Conservation (phyloP, 2,329 filamentous ascomycete species). For the Sarocladium oryzae region DNA sequence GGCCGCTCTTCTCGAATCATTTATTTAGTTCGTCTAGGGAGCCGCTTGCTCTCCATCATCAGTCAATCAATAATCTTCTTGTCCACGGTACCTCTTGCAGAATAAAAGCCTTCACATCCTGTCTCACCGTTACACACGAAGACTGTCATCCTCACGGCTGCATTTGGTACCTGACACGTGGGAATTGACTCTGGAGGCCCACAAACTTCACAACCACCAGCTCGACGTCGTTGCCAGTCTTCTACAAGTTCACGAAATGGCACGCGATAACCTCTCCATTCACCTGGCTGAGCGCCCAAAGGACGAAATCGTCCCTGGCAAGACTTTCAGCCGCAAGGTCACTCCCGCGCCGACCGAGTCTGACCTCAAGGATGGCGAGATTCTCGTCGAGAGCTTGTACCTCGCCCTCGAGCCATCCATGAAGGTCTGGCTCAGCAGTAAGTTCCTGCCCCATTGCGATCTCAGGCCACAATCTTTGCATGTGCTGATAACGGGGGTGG, state of each 20-base stretch:
- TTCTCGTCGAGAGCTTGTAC: constrained; percentile 56
- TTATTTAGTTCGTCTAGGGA: no score
- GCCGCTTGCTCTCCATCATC: no score
- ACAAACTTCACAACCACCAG: background rate
- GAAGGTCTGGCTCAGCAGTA: constrained; percentile 63
- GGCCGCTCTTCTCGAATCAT: no score
- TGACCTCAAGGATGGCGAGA: constrained; percentile 56
- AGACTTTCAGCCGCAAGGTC: constrained; percentile 54
- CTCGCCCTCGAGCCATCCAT: constrained; percentile 70
- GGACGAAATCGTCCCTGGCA: constrained; percentile 53
- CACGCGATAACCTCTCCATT: constrained; percentile 41
- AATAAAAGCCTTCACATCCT: background rate
- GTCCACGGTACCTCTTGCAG: background rate
- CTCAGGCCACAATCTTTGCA: no score
- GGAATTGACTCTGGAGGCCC: no score
- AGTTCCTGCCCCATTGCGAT: constrained; percentile 16
- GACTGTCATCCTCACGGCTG: no score
- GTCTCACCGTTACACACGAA: no score
- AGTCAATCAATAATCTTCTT: no score
- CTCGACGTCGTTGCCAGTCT: no score
- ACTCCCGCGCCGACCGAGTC: constrained; percentile 42
- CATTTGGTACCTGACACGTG: no score
- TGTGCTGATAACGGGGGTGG: no score
- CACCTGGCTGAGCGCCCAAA: constrained; percentile 59
- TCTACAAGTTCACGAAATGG: constrained; percentile 27